phyloP scores from a whole-genome alignment of 495 filamentous ascomycete species.

The Neurospora terricola region DNA sequence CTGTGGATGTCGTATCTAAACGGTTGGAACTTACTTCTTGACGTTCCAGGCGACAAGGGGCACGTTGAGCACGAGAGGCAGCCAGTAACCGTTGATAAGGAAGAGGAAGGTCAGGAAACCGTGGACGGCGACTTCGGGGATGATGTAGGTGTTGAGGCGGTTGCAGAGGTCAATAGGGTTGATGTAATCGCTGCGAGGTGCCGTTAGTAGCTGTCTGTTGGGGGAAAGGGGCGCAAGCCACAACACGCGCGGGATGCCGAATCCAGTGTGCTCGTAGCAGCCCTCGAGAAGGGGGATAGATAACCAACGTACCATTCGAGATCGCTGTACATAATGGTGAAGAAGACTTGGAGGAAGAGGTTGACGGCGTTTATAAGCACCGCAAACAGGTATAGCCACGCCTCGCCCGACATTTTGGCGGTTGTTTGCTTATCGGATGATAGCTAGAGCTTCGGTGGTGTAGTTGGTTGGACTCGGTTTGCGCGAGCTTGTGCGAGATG shows the following conservation, averaged over 20 bases:
- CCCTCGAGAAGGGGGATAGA: constrained; percentile 6
- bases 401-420: constrained; percentile 91
- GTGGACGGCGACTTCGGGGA: constrained; percentile 96
- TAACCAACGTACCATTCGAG: constrained; percentile 70
- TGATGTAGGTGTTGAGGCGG: constrained; percentile 98
- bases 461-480: not conserved
- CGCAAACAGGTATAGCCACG: constrained; percentile 96
- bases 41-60: constrained; percentile 88
- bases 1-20: not conserved
- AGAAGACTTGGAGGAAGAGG: constrained; percentile 99
- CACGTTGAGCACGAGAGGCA: constrained; percentile 83
- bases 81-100: constrained; percentile 97
- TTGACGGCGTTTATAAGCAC: constrained; percentile 99
- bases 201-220: not conserved
- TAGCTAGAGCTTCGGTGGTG: constrained; percentile 1
- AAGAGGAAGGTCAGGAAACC: constrained; percentile 90
- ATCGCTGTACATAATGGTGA: constrained; percentile 99
- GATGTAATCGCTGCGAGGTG: constrained; percentile 81
- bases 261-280: not conserved
- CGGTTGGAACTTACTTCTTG: constrained; percentile 67
- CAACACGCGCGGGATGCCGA: not conserved
- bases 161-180: constrained; percentile 99
- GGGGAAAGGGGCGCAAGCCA: not conserved
- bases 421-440: constrained; percentile 4
- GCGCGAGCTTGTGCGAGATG: not conserved